phyloP scores from a whole-genome alignment of 1,284 basidiomycete species.

The Trametes polyzona region DNA sequence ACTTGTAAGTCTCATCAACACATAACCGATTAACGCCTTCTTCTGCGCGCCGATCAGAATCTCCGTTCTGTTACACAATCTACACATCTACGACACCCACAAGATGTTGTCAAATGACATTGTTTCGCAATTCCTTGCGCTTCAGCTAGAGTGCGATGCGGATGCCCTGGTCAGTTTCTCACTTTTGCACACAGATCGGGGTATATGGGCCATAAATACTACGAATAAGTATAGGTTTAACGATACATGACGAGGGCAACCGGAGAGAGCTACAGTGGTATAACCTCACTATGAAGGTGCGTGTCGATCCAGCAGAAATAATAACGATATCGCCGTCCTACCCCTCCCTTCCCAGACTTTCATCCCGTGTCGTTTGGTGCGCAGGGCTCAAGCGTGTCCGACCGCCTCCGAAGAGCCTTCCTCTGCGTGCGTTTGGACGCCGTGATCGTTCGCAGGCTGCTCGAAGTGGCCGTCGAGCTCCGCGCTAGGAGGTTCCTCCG shows the following conservation, averaged over 20 bases:
- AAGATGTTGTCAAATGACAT: too few relatives aligned
- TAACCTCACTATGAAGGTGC: not conserved
- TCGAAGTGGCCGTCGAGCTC: slow-evolving; percentile 17
- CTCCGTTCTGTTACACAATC: not conserved
- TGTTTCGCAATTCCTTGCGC: too few relatives aligned
- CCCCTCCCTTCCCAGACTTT: too few relatives aligned
- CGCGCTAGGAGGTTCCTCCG: slow-evolving; percentile 12
- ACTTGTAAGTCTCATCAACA: not conserved
- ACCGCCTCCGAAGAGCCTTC: not conserved
- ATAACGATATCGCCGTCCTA: too few relatives aligned
- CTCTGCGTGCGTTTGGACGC: not conserved
- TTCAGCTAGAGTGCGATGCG: not conserved
- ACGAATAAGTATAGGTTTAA: not conserved
- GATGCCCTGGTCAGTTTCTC: not conserved
- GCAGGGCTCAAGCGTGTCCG: not conserved
- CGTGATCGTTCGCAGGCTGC: not conserved
- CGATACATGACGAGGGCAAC: not conserved
- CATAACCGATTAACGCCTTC: too few relatives aligned
- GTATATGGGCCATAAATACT: not conserved
- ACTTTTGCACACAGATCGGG: too few relatives aligned
- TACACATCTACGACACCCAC: not conserved
- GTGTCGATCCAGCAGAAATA: not conserved
- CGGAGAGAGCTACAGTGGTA: not conserved
- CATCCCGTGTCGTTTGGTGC: too few relatives aligned
- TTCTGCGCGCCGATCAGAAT: too few relatives aligned